phyloP scores from a whole-genome alignment of 2,329 filamentous ascomycete species.

The Mariannaea elegans region DNA sequence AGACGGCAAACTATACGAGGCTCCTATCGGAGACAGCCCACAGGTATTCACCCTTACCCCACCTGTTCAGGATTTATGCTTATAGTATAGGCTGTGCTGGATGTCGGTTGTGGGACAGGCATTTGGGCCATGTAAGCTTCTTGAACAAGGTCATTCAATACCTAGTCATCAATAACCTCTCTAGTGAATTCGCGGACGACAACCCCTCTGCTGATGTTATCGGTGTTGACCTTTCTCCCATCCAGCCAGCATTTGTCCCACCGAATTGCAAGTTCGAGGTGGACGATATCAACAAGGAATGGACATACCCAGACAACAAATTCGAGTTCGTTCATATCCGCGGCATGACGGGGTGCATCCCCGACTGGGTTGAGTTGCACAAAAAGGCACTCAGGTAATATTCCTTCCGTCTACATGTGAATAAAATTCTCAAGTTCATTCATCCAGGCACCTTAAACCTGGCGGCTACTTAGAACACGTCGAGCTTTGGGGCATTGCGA shows the following conservation, averaged over 20 bases:
- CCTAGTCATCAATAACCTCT: not conserved
- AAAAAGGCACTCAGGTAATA: slow-evolving; percentile 54
- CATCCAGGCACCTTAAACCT: slow-evolving; percentile 18
- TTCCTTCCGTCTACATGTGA: slow-evolving; percentile 27
- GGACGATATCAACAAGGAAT: slow-evolving; percentile 65
- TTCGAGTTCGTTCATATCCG: slow-evolving; percentile 70
- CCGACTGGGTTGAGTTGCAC: slow-evolving; percentile 61
- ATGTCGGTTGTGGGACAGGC: slow-evolving; percentile 49
- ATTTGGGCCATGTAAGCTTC: slow-evolving; percentile 47
- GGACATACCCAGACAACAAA: slow-evolving; percentile 54
- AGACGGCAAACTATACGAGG: slow-evolving; percentile 43
- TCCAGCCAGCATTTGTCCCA: slow-evolving; percentile 65
- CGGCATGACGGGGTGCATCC: slow-evolving; percentile 61
- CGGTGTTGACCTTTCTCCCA: slow-evolving; percentile 66
- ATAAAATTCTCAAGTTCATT: not conserved
- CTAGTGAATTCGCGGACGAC: slow-evolving; percentile 46
- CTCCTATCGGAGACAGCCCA: slow-evolving; percentile 43
- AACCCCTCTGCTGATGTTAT: slow-evolving; percentile 57
- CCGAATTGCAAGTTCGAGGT: slow-evolving; percentile 71
- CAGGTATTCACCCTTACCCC: slow-evolving; percentile 18
- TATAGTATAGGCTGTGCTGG: slow-evolving; percentile 34
- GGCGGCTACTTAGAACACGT: slow-evolving; percentile 34
- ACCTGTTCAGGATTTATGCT: not conserved
- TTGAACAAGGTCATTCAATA: not conserved
- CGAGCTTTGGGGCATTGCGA: slow-evolving; percentile 29